Evolutionary conservation across 768 basidiomycete genomes (phyloP).

Genomic region (Suillus occidentalis): DNA sequence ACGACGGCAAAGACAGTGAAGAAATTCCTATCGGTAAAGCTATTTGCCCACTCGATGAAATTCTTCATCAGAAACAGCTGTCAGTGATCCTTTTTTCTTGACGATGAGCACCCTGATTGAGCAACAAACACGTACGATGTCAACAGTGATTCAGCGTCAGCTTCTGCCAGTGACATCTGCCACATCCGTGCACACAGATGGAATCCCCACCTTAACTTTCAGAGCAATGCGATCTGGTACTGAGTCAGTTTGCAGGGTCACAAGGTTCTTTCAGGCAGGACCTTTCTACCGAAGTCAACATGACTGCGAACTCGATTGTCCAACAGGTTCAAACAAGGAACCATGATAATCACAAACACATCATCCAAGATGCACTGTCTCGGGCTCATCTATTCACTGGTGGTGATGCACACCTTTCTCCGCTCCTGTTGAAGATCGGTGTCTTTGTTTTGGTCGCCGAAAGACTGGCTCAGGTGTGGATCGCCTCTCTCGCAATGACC

Average conservation of each 20-base stretch:
- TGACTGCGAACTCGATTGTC: not conserved
- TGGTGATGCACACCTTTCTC: not conserved
- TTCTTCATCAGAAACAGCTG: not conserved
- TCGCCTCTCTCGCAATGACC: not conserved
- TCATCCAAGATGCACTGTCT: no score
- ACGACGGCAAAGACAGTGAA: not conserved
- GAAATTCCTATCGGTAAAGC: not conserved
- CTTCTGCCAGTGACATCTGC: not conserved
- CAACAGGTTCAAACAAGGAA: no score
- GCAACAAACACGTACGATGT: not conserved
- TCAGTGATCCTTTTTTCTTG: not conserved
- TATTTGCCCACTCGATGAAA: not conserved
- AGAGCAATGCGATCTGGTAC: not conserved
- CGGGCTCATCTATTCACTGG: no score
- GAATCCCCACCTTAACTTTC: not conserved
- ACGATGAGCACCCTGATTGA: not conserved
- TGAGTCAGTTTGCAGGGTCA: not conserved
- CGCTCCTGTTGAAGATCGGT: slow-evolving; percentile 8
- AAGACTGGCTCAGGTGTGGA: not conserved
- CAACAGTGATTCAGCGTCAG: not conserved
- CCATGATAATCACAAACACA: no score
- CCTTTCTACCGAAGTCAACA: not conserved
- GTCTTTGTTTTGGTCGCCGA: slow-evolving; percentile 3
- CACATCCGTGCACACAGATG: not conserved
- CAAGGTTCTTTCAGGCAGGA: not conserved